phyloP scores from a whole-genome alignment of 2,329 filamentous ascomycete species.

The Penicillium sp. region DNA sequence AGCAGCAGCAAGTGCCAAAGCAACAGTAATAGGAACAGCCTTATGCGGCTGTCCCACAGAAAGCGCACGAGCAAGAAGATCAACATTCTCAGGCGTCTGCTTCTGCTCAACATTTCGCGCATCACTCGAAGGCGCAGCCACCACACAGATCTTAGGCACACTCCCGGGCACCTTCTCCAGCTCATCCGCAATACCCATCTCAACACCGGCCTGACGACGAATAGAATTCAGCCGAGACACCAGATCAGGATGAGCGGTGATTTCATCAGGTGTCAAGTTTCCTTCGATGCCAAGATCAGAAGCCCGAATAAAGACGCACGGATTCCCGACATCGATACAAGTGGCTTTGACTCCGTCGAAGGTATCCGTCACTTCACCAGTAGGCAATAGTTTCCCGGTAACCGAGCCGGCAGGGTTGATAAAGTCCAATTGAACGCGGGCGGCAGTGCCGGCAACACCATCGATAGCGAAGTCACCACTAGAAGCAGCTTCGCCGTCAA shows the following conservation, averaged over 20 bases:
- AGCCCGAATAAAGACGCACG: slow-evolving; percentile 62
- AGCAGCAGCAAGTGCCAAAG: slow-evolving; percentile 53
- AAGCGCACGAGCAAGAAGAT: slow-evolving; percentile 51
- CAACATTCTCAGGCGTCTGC: slow-evolving; percentile 39
- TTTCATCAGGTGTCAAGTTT: slow-evolving; percentile 54
- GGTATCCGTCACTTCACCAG: slow-evolving; percentile 55
- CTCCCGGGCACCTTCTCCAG: slow-evolving; percentile 52
- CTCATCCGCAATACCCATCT: slow-evolving; percentile 60
- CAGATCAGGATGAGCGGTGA: slow-evolving; percentile 51
- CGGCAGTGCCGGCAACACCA: slow-evolving; percentile 61
- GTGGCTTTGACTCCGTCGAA: slow-evolving; percentile 55
- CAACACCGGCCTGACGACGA: slow-evolving; percentile 56
- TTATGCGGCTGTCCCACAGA: slow-evolving; percentile 60
- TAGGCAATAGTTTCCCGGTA: slow-evolving; percentile 64
- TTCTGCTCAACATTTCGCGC: slow-evolving; percentile 11
- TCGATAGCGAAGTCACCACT: slow-evolving; percentile 63
- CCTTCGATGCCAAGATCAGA: slow-evolving; percentile 47
- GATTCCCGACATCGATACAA: slow-evolving; percentile 65
- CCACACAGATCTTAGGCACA: slow-evolving; percentile 64
- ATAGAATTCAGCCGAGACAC: slow-evolving; percentile 57
- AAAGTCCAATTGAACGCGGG: slow-evolving; percentile 62
- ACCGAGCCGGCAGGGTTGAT: slow-evolving; percentile 63
- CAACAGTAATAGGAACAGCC: slow-evolving; percentile 58
- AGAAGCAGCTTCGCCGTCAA: slow-evolving; percentile 50
- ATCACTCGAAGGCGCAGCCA: slow-evolving; percentile 38